Base-by-base conservation (phyloP, 192 early-diverging fungal genomes). In the Coemansia furcata region DNA sequence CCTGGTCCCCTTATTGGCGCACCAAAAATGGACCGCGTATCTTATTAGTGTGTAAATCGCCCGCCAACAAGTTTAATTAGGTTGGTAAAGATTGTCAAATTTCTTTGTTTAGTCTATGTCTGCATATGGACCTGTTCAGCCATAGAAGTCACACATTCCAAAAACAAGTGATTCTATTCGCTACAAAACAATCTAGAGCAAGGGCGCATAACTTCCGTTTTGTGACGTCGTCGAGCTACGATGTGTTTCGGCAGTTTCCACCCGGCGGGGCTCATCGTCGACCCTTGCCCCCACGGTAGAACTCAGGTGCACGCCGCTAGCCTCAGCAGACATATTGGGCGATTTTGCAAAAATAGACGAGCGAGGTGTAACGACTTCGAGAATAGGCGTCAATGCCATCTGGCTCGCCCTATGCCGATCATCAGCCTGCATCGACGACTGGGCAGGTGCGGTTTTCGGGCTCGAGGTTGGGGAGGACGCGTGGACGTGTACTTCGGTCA, bases 301-400 rank as follows among this genome's bases (percentile, higher is more conserved):
- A 17, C 44, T 33, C 32, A 32, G n/a, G 14, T 37, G 32, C 30
- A 19, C 14, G 15, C 12, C 26, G 30, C 29, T 57, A n/a, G 26
- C 5, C 6, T 57, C 29, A 33, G 30, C 15, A 32, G 54, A 57
- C 14, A 57, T 30, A 17, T 57, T 32, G 11, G 54, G 54, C 6
- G 54, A 57, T 33, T 57, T 57, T 12, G 23, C 50, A 26, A 39
- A 39, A 35, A 65, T 55, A 3, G 64, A 39, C 12, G 64, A 65
- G 6, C 64, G 64, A 8, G 64, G 64, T n/a, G 64, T 65, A 23
- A 50, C 64, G 1, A 39, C 64, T 15, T 65, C 64, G 11, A 65
- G 47, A 32, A 65, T 65, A 19, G 64, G 64, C 9, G 64, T 65
- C 64, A 65, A 32, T 8, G 54, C 54, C 54, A 57, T 57, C 15